Evolutionary conservation across 2,329 filamentous ascomycete species (phyloP), one percentile per base, ranked within the genome.

Genomic region (Diatrype stigma): DNA sequence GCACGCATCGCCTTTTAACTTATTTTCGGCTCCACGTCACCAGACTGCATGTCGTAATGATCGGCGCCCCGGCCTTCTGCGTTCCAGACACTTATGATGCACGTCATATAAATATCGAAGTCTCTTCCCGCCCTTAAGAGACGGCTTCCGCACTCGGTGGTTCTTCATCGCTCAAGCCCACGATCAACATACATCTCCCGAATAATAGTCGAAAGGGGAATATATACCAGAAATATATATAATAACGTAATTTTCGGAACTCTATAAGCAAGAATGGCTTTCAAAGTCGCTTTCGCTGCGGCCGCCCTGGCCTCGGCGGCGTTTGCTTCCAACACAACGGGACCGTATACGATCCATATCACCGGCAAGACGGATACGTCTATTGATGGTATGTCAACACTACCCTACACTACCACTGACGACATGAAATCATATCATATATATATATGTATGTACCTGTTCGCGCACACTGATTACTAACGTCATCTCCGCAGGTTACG

Each of bases 341-440:
- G 59, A 1, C 60, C 61, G 8, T 60, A 50, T 17, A 54, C 47
- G 8, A 19, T 63, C 6, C 55, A 53, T 32, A 57, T 63, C 46
- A 60, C 51, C 5, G 60, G 61, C 51, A 60, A 57, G 47, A 47
- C 42, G 10, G 51, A 62, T 45, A 40, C 50, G 4, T 53, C 56
- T 2, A 59, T 63, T 19, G 48, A 61, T 42, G 61, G 61, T 62
- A 52, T 46, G 50, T 45, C n/a, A 22, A 4, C 17, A 34, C 35
- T 28, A 49, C 30, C 14, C 11, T 6, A 40, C 16, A 14, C 21
- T 14, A n/a, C n/a, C n/a, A n/a, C n/a, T n/a, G n/a, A n/a, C n/a
- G n/a, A n/a, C n/a, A n/a, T n/a, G n/a, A n/a, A n/a, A n/a, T n/a
- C n/a, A n/a, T n/a, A n/a, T n/a, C n/a, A n/a, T n/a, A n/a, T n/a